Percentiles rank a stretch among this genome's conserved stretches.
Evolutionary conservation across 2,329 filamentous ascomycete genomes (phyloP).

Genomic region (Sclerotinia spermophila): DNA sequence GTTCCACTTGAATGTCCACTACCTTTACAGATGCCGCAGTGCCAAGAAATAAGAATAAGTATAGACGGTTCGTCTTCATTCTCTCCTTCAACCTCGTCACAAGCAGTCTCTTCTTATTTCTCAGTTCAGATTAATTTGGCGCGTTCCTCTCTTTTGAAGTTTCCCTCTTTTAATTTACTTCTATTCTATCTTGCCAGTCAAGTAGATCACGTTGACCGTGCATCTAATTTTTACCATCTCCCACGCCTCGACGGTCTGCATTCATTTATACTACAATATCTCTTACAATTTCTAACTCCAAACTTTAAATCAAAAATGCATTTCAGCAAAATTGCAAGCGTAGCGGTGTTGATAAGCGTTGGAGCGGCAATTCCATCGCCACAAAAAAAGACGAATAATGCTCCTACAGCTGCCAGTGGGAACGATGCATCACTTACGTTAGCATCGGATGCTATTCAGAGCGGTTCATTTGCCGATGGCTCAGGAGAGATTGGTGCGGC

Average conservation of each 20-base stretch:
- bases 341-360: constrained; percentile 29
- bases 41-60: constrained; percentile 37
- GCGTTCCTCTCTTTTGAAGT: constrained; percentile 33
- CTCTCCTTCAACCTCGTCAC: constrained; percentile 26
- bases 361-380: constrained; percentile 24
- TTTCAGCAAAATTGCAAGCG: constrained; percentile 30
- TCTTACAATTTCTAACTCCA: constrained; percentile 1
- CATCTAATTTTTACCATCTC: constrained; percentile 32
- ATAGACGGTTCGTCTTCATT: constrained; percentile 27
- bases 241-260: constrained; percentile 37
- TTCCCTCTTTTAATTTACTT: constrained; percentile 30
- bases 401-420: constrained; percentile 3
- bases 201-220: constrained; percentile 40
- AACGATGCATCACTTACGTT: constrained; percentile 25
- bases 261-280: constrained; percentile 29
- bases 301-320: constrained; percentile 18
- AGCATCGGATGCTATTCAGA: constrained; percentile 31
- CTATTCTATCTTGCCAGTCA: constrained; percentile 36
- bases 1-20: constrained; percentile 10
- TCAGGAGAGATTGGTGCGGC: constrained; percentile 28
- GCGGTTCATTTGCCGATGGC: constrained; percentile 33
- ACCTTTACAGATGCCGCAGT: constrained; percentile 19
- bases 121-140: constrained; percentile 26
- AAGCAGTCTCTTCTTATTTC: constrained; percentile 25
- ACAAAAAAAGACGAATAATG: constrained; percentile 14